A percentile compares a stretch with the other conserved stretches of the same genome.
phyloP scores from a whole-genome alignment of 148 eudicot species.

The Fagopyrum tataricum region DNA sequence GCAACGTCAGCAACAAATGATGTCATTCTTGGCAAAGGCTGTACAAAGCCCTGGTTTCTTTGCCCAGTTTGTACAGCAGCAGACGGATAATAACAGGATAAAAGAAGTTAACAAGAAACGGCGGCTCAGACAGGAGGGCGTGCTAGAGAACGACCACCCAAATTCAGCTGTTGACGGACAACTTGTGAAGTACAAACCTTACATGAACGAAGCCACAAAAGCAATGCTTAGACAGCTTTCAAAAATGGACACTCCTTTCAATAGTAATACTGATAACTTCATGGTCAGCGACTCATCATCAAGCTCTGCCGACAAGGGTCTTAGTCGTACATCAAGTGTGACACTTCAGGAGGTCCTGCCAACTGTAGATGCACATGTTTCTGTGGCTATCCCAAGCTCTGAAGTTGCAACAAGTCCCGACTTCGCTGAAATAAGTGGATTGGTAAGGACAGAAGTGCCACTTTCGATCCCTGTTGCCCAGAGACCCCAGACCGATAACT shows the following conservation, averaged over 20 bases:
- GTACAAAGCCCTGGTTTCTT: conserved; percentile 60
- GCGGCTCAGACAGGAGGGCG: conserved; percentile 33
- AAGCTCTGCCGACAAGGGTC: conserved; percentile 16
- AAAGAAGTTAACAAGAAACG: conserved; percentile 45
- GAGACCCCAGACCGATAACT: conserved; percentile 8
- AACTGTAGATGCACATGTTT: conserved; percentile 15
- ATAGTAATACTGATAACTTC: conserved; percentile 21
- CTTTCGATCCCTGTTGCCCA: conserved; percentile 23
- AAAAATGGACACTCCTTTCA: conserved; percentile 28
- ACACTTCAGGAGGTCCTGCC: conserved; percentile 47
- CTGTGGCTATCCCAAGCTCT: conserved; percentile 18
- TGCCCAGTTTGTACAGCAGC: conserved; percentile 51
- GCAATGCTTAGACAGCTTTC: conserved; percentile 42
- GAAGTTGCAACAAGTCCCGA: conserved; percentile 22
- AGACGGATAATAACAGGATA: conserved; percentile 37
- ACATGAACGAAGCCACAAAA: conserved; percentile 37
- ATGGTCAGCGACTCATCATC: conserved; percentile 20
- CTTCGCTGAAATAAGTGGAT: conserved; percentile 19
- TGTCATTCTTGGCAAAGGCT: conserved; percentile 58
- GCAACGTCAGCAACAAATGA: conserved; percentile 67
- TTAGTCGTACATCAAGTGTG: conserved; percentile 24
- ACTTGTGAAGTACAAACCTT: conserved; percentile 51
- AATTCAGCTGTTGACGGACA: conserved; percentile 31
- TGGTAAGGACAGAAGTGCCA: conserved; percentile 24
- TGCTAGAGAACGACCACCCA: conserved; percentile 14